These are phyloP conservation scores for Irineochytrium annulatum DNA, from an alignment of 192 early-diverging fungal species.

Conservation along the genomic window DNA sequence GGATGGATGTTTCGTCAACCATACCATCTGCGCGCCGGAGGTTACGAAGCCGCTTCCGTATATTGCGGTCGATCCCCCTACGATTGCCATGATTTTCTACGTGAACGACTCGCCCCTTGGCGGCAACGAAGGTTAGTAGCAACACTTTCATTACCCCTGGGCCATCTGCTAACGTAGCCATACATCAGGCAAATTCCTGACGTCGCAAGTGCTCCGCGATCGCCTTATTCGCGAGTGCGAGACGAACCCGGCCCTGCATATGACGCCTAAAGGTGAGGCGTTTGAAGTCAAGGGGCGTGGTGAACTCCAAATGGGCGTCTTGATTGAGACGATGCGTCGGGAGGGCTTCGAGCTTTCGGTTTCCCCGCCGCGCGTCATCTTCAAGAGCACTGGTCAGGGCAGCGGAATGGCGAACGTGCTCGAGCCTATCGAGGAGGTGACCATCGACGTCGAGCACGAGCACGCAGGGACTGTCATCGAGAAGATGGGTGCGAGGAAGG, in stretches of 20 bases:
- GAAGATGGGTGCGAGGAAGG: constrained; percentile 79
- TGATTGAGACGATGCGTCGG: constrained; percentile 86
- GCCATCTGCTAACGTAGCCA: background rate
- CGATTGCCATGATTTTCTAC: constrained; percentile 79
- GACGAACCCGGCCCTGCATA: constrained; percentile 76
- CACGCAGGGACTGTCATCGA: constrained; percentile 75
- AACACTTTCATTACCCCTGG: background rate
- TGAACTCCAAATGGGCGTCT: constrained; percentile 82
- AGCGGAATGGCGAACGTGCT: constrained; percentile 53
- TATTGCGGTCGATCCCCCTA: constrained; percentile 78
- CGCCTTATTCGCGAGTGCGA: constrained; percentile 72
- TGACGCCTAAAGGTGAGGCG: constrained; percentile 47
- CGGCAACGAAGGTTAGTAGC: constrained; percentile 64
- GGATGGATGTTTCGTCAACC: constrained; percentile 71
- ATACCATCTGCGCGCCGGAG: constrained; percentile 66
- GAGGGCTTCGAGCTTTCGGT: constrained; percentile 85
- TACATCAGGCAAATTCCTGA: constrained; percentile 49
- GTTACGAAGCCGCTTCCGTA: constrained; percentile 63
- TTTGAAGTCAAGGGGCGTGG: constrained; percentile 84
- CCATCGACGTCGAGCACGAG: constrained; percentile 71
- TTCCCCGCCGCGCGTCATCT: constrained; percentile 77
- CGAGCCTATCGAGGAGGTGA: constrained; percentile 82
- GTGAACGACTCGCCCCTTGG: constrained; percentile 85
- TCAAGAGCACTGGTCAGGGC: constrained; percentile 46
- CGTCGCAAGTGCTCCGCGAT: constrained; percentile 74